Percentiles rank a stretch among this genome's conserved stretches.
Conservation (phyloP, 495 filamentous ascomycete genomes). For the Aspergillus sclerotioniger region DNA sequence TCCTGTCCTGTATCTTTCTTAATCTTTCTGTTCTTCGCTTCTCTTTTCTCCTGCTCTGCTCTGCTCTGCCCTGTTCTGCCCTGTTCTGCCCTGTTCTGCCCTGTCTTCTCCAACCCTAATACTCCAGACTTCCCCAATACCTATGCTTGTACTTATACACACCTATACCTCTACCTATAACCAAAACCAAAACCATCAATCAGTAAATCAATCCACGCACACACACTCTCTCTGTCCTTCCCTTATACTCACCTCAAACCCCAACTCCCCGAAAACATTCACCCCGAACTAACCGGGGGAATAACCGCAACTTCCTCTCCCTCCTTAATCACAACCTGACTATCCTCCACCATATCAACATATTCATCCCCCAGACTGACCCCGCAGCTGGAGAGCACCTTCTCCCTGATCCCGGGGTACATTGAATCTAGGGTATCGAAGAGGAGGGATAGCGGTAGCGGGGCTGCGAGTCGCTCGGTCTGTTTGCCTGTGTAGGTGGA, state of each 20-base stretch:
- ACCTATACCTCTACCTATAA: not conserved
- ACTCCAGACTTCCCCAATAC: not conserved
- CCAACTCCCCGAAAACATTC: slow-evolving; percentile 9
- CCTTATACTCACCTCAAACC: not conserved
- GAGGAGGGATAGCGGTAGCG: slow-evolving; percentile 62
- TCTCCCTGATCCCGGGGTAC: slow-evolving; percentile 76
- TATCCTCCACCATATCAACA: slow-evolving; percentile 64
- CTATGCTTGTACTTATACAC: not conserved
- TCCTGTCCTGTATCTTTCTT: not conserved
- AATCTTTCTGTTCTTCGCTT: not conserved
- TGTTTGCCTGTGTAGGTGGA: slow-evolving; percentile 69
- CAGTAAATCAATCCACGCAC: not conserved
- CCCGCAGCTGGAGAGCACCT: slow-evolving; percentile 71
- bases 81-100: too few species aligned
- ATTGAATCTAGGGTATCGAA: slow-evolving; percentile 70
- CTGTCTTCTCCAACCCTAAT: too few species aligned
- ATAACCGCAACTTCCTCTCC: slow-evolving; percentile 95
- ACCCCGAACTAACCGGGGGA: slow-evolving; percentile 81
- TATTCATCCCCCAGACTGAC: slow-evolving; percentile 88
- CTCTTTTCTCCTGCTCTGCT: not conserved
- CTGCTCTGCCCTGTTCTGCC: too few species aligned
- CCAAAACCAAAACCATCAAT: not conserved
- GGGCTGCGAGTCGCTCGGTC: slow-evolving; percentile 70
- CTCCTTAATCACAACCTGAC: slow-evolving; percentile 56
- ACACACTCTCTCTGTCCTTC: not conserved